phyloP scores from a whole-genome alignment of 2,329 filamentous ascomycete genomes.

The Xylariaceae sp. region DNA sequence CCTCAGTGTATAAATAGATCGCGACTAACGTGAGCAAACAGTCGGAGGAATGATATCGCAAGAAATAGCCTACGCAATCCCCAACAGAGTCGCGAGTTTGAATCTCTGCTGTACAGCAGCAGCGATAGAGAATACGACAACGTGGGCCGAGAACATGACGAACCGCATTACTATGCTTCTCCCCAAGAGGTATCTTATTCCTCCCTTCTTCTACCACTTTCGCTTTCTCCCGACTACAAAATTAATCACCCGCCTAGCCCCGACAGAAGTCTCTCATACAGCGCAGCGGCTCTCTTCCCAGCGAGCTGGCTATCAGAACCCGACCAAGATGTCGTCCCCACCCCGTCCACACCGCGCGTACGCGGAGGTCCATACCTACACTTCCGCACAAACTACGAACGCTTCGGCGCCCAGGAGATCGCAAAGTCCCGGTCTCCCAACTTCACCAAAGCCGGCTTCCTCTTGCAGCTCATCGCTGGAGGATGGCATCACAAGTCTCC shows the following conservation, averaged over 20 bases:
- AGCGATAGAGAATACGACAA: conserved; percentile 55
- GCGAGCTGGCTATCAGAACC: conserved; percentile 57
- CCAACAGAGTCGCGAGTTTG: conserved; percentile 51
- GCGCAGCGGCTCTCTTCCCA: conserved; percentile 64
- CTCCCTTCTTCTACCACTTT: neutral
- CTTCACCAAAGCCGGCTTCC: conserved; percentile 65
- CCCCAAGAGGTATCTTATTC: conserved; percentile 50
- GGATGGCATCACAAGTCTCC: conserved; percentile 74
- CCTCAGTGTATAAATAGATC: too few relatives aligned
- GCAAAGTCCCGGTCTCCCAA: conserved; percentile 60
- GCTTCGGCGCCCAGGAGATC: conserved; percentile 76
- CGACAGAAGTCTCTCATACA: conserved; percentile 61
- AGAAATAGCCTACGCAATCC: conserved; percentile 61
- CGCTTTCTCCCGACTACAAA: neutral
- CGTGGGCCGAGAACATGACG: conserved; percentile 62
- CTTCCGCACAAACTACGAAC: conserved; percentile 75
- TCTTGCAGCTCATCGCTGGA: conserved; percentile 74
- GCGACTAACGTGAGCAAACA: neutral
- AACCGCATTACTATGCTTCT: conserved; percentile 55
- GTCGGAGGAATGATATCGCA: conserved; percentile 71
- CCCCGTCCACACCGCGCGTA: conserved; percentile 38
- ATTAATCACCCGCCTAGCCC: conserved; percentile 35
- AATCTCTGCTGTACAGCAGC: conserved; percentile 61
- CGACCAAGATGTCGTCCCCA: conserved; percentile 54
- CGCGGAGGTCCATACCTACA: conserved; percentile 26